phyloP scores from a whole-genome alignment of 2,329 filamentous ascomycete genomes.

The Didymella sp. region DNA sequence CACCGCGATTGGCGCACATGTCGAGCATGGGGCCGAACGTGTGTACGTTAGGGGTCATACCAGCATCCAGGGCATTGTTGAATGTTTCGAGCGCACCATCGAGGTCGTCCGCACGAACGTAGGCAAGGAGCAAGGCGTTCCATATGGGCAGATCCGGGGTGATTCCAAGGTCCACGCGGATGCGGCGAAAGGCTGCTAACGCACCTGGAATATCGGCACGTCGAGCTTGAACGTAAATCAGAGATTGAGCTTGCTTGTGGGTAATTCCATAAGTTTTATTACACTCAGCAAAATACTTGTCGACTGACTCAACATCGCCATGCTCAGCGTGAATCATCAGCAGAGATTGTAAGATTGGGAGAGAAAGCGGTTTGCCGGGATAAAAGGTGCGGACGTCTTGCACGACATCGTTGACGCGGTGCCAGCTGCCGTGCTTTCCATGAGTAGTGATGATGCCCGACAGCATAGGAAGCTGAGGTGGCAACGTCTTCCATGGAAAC shows the following conservation, averaged over 20 bases:
- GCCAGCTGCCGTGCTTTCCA: slow-evolving; percentile 27
- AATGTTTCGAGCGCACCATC: slow-evolving; percentile 71
- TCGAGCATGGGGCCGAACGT: slow-evolving; percentile 78
- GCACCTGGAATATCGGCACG: slow-evolving; percentile 69
- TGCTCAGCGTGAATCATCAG: slow-evolving; percentile 42
- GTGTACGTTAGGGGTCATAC: slow-evolving; percentile 63
- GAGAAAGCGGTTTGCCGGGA: slow-evolving; percentile 24
- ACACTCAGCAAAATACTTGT: slow-evolving; percentile 44
- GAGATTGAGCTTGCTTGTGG: slow-evolving; percentile 27
- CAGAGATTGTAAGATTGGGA: slow-evolving; percentile 31
- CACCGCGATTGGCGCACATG: slow-evolving; percentile 73
- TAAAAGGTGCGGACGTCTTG: slow-evolving; percentile 40
- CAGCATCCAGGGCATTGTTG: slow-evolving; percentile 61
- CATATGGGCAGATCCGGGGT: slow-evolving; percentile 68
- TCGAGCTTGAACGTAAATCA: slow-evolving; percentile 75
- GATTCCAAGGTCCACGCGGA: slow-evolving; percentile 63
- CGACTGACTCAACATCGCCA: slow-evolving; percentile 44
- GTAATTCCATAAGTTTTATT: slow-evolving; percentile 18
- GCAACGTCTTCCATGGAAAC: neutral
- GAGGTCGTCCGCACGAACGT: slow-evolving; percentile 70
- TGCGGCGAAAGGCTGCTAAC: slow-evolving; percentile 67
- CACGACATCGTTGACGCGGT: slow-evolving; percentile 30
- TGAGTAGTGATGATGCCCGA: slow-evolving; percentile 36
- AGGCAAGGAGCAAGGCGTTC: slow-evolving; percentile 79
- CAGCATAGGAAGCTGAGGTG: slow-evolving; percentile 27